Evolutionary conservation across 2,329 filamentous ascomycete genomes (phyloP).

Genomic region (Ascomycota sp.): DNA sequence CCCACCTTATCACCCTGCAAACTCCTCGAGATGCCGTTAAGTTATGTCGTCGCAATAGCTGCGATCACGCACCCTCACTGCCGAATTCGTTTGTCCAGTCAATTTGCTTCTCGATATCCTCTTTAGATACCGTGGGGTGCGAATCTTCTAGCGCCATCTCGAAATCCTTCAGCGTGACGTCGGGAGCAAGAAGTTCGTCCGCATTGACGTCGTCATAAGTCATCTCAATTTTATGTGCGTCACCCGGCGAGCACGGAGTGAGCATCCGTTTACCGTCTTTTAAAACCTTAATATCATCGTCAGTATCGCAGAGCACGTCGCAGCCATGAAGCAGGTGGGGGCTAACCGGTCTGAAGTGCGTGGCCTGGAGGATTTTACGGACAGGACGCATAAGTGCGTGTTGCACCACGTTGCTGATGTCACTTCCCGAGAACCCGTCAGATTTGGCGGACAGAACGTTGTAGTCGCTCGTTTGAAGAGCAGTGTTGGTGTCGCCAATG

Average conservation of each 20-base stretch:
- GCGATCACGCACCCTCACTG: constrained; percentile 51
- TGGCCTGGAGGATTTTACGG: constrained; percentile 88
- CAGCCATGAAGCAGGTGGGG: background rate
- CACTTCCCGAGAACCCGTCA: constrained; percentile 87
- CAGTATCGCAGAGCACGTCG: constrained; percentile 1
- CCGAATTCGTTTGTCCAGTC: constrained; percentile 97
- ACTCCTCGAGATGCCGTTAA: constrained; percentile 13
- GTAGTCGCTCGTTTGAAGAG: constrained; percentile 59
- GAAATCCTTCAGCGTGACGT: constrained; percentile 79
- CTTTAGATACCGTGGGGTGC: constrained; percentile 72
- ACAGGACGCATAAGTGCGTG: constrained; percentile 95
- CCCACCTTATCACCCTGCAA: constrained; percentile 3
- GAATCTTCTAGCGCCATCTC: constrained; percentile 76
- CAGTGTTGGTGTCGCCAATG: constrained; percentile 81
- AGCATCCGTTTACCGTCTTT: constrained; percentile 46
- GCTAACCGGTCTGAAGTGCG: constrained; percentile 83
- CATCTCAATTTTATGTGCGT: constrained; percentile 74
- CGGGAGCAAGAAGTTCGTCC: constrained; percentile 68
- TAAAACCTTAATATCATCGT: constrained; percentile 32
- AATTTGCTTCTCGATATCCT: constrained; percentile 64
- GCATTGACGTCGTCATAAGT: constrained; percentile 74
- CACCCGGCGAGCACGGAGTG: constrained; percentile 88
- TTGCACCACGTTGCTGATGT: constrained; percentile 91
- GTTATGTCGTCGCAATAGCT: constrained; percentile 5
- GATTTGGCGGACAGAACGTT: constrained; percentile 60